Conservation (phyloP, 2,329 filamentous ascomycete species). For the Magnaporthales sp. region DNA sequence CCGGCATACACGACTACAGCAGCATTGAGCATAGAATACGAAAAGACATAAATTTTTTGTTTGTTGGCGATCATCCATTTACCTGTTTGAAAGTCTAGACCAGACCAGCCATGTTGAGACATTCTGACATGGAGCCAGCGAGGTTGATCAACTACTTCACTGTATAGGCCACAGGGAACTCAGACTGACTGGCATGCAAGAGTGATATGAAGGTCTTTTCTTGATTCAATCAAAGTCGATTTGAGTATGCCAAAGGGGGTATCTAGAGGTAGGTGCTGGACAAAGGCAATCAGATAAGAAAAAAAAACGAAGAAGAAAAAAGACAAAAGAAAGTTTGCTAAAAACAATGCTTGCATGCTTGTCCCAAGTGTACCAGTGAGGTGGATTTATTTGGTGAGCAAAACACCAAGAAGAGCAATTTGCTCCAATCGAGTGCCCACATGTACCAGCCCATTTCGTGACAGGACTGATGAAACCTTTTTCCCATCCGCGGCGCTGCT, state of each 20-base stretch:
- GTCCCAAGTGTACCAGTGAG: not conserved
- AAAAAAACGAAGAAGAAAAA: not conserved
- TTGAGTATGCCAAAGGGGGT: not conserved
- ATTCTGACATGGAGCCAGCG: too few species aligned
- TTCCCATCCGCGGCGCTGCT: not conserved
- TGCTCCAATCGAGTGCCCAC: not conserved
- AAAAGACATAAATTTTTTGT: not conserved
- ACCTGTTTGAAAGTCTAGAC: too few species aligned
- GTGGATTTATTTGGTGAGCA: not conserved
- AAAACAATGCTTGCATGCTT: not conserved
- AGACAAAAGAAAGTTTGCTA: not conserved
- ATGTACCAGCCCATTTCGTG: not conserved
- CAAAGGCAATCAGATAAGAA: not conserved
- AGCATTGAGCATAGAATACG: not conserved
- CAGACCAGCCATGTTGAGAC: too few species aligned
- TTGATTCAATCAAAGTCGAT: not conserved
- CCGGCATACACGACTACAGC: not conserved
- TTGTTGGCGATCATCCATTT: too few species aligned
- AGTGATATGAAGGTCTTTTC: not conserved
- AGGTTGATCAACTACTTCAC: too few species aligned
- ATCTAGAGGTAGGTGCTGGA: not conserved
- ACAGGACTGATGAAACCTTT: not conserved
- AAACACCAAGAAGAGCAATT: not conserved
- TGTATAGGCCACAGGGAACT: too few species aligned
- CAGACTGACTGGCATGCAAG: too few species aligned